A percentile compares a stretch with the other conserved stretches of the same genome.
Evolutionary conservation across 202 grass and related monocot genomes (phyloP).

Genomic region (Schoenoplectus tabernaemontani): DNA sequence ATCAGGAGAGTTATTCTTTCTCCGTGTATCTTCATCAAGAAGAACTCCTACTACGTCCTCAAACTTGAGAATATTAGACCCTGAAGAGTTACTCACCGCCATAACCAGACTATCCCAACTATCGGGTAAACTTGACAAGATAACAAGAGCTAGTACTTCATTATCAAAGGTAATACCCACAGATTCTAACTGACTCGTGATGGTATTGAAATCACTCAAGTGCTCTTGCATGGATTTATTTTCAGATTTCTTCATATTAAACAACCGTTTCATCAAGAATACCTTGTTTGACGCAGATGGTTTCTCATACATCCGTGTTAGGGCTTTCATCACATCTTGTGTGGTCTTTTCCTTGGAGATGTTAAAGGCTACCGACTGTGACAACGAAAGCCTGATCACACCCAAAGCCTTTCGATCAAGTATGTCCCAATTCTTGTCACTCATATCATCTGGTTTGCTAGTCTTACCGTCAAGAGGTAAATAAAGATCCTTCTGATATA

Average conservation of each 20-base stretch:
- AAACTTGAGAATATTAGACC: conserved; percentile 3
- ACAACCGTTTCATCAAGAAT: conserved; percentile 8
- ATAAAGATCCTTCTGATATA: conserved; percentile 12
- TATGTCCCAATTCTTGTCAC: neutral
- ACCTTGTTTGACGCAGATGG: conserved; percentile 14
- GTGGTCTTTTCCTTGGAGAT: conserved; percentile 16
- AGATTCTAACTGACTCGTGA: conserved; percentile 16
- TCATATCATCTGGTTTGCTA: neutral
- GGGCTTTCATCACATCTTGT: conserved; percentile 7
- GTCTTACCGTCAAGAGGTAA: neutral
- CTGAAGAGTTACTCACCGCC: conserved; percentile 8
- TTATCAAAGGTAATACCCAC: conserved; percentile 14
- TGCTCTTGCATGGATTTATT: neutral
- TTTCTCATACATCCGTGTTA: conserved; percentile 10
- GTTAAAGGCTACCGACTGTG: neutral
- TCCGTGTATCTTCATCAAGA: neutral
- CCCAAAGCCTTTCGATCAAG: conserved; percentile 5
- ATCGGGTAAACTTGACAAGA: neutral
- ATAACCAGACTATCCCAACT: conserved; percentile 13
- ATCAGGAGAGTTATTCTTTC: neutral
- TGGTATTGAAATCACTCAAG: conserved; percentile 10
- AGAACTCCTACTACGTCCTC: neutral
- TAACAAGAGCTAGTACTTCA: conserved; percentile 8
- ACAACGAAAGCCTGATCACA: neutral
- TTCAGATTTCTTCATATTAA: conserved; percentile 6